phyloP scores from a whole-genome alignment of 2,329 filamentous ascomycete genomes.

The Cytospora leucostoma region DNA sequence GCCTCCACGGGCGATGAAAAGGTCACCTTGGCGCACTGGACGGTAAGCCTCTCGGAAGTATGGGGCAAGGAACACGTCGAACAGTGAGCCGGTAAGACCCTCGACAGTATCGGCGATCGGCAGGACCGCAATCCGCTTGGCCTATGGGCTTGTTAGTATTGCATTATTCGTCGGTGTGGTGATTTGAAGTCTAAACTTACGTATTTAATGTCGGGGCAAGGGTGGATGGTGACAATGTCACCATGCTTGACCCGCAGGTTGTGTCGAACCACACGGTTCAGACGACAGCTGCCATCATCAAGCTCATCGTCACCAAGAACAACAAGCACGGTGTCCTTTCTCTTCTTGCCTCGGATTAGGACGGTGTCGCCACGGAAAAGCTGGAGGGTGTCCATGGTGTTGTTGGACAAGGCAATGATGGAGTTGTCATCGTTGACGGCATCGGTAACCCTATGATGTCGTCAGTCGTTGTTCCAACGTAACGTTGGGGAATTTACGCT shows the following conservation, averaged over 20 bases:
- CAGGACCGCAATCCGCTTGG: constrained; percentile 97
- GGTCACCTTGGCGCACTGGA: constrained; percentile 93
- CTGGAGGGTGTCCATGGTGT: constrained; percentile 97
- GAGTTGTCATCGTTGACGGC: constrained; percentile 99
- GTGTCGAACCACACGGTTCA: constrained; percentile 98
- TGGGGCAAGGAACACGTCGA: constrained; percentile 98
- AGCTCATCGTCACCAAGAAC: constrained; percentile 97
- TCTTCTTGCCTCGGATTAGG: constrained; percentile 98
- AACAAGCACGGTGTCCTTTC: constrained; percentile 97
- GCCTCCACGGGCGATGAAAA: constrained; percentile 95
- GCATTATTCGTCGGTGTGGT: not conserved
- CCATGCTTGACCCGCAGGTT: constrained; percentile 98
- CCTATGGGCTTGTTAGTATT: constrained; percentile 54
- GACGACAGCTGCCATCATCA: constrained; percentile 93
- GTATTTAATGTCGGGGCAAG: constrained; percentile 99
- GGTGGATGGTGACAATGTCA: constrained; percentile 94
- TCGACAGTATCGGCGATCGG: constrained; percentile 98
- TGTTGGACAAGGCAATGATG: constrained; percentile 96
- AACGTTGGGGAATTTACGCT: not conserved
- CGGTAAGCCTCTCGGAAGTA: constrained; percentile 99
- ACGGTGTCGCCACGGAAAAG: constrained; percentile 99
- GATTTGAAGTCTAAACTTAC: constrained; percentile 55
- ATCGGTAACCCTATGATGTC: constrained; percentile 78
- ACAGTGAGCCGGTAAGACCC: constrained; percentile 94
- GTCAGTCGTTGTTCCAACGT: constrained; percentile 29